Percentiles rank a stretch among this genome's conserved stretches.
phyloP scores from a whole-genome alignment of 2,329 filamentous ascomycete species.

The Talaromyces sp. region DNA sequence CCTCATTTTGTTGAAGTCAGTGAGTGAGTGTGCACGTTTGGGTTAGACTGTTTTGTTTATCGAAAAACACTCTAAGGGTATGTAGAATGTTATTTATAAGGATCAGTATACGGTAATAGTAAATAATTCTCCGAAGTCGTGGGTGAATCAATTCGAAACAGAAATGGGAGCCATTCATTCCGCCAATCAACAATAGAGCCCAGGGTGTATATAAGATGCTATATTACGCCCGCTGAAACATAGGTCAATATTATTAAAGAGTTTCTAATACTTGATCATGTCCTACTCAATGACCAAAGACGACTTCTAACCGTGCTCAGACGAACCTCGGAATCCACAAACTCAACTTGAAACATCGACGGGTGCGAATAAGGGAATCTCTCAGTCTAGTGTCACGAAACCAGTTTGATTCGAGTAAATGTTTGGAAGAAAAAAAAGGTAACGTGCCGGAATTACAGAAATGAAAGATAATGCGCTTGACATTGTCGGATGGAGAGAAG shows the following conservation, averaged over 20 bases:
- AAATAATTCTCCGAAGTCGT: neutral
- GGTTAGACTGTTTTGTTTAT: neutral
- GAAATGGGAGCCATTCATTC: neutral
- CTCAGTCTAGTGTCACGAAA: too few species aligned
- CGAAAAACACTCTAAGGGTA: neutral
- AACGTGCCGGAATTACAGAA: too few species aligned
- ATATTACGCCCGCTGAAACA: too few species aligned
- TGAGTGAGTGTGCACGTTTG: neutral
- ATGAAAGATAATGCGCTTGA: too few species aligned
- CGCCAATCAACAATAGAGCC: neutral
- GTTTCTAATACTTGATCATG: too few species aligned
- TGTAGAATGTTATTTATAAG: neutral
- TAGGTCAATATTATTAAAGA: too few species aligned
- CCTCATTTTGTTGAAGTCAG: neutral
- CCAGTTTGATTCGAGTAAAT: too few species aligned
- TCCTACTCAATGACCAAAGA: too few species aligned
- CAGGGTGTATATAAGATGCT: too few species aligned
- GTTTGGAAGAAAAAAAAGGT: too few species aligned
- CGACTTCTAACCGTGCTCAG: too few species aligned
- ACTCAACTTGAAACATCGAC: neutral
- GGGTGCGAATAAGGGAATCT: neutral
- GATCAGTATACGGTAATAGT: neutral
- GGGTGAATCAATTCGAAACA: neutral
- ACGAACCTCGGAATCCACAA: neutral
- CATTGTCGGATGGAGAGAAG: too few species aligned